phyloP scores from a whole-genome alignment of 1,284 basidiomycete genomes.

The Rhodotorula glutinis region DNA sequence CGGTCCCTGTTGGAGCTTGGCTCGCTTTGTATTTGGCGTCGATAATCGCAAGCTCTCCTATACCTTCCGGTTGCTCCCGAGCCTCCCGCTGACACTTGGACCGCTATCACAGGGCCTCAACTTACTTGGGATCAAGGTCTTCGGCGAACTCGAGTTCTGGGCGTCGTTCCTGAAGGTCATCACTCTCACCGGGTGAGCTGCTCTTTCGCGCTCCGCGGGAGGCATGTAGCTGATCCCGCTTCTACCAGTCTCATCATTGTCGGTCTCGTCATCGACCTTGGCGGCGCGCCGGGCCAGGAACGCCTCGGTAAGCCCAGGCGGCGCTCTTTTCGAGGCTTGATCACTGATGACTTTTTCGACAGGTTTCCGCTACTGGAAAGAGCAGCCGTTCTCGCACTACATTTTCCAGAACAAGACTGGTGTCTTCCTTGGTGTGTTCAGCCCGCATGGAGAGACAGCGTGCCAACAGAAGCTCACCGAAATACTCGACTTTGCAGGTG shows the following conservation, averaged over 20 bases:
- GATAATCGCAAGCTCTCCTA: constrained; percentile 26
- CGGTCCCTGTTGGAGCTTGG: constrained; percentile 43
- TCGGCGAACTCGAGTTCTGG: constrained; percentile 62
- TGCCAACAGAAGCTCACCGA: too few species aligned
- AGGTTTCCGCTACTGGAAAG: constrained; percentile 65
- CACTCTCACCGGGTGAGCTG: not conserved
- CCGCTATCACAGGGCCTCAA: constrained; percentile 44
- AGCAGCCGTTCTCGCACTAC: constrained; percentile 60
- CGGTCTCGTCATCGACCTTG: constrained; percentile 64
- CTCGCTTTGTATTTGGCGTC: constrained; percentile 49
- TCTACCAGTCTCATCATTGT: constrained; percentile 53
- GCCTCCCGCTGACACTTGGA: too few species aligned
- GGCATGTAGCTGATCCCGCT: constrained; percentile 53
- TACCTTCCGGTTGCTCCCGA: too few species aligned
- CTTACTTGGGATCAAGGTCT: constrained; percentile 48
- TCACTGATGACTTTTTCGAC: too few species aligned
- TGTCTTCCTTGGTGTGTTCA: constrained; percentile 45
- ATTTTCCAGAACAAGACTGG: constrained; percentile 44
- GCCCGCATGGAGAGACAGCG: too few species aligned
- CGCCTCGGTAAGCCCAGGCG: constrained; percentile 51
- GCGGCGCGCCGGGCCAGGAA: constrained; percentile 62
- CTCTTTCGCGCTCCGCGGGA: not conserved
- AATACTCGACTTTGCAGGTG: constrained; percentile 9
- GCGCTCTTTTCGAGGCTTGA: too few species aligned
- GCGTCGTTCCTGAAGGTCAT: constrained; percentile 26